Conservation (phyloP, 352 stramenopile species). For the Globisporangium orthogonon region DNA sequence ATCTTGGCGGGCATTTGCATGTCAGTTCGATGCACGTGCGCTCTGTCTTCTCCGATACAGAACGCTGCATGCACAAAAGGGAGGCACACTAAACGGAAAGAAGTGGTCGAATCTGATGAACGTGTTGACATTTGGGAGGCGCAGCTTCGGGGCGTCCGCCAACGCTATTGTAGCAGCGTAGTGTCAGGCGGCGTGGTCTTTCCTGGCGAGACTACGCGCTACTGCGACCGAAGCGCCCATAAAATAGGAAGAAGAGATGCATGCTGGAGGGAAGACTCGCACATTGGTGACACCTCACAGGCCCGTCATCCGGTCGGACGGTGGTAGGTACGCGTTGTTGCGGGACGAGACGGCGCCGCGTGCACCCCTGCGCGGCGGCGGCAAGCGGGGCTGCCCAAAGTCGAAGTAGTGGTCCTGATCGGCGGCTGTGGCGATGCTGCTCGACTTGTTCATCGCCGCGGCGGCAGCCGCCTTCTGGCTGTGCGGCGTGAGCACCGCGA, state of each 20-base stretch:
- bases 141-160: neutral
- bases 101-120: neutral
- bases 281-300: no score
- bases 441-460: neutral
- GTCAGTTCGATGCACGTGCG: neutral
- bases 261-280: slow-evolving; percentile 7
- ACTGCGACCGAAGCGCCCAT: neutral
- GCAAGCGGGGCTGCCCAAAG: slow-evolving; percentile 10
- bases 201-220: slow-evolving; percentile 10
- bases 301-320: neutral
- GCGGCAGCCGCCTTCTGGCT: slow-evolving; percentile 20
- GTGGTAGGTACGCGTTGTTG: slow-evolving; percentile 12
- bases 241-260: slow-evolving; percentile 11
- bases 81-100: neutral
- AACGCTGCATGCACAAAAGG: neutral
- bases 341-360: slow-evolving; percentile 13
- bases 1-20: neutral
- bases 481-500: slow-evolving; percentile 40
- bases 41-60: neutral
- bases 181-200: slow-evolving; percentile 8
- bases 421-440: slow-evolving; percentile 1
- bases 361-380: slow-evolving; percentile 21
- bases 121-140: neutral
- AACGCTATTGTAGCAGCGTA: neutral
- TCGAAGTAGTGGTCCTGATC: slow-evolving; percentile 6